Evolutionary conservation across 228 moss, liverwort and hornwort species (phyloP).

Genomic region (Sphagnum fallax): DNA sequence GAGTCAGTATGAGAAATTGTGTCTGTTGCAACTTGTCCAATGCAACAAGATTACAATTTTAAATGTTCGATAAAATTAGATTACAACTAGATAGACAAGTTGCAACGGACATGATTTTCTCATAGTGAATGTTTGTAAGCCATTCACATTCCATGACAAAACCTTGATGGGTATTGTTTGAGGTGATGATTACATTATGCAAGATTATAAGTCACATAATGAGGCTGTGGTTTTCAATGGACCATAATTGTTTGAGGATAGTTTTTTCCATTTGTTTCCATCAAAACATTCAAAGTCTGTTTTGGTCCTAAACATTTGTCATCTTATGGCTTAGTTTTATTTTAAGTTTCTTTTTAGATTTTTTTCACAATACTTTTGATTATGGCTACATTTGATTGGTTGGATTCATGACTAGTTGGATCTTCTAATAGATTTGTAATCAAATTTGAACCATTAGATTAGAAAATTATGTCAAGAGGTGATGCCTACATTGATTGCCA

Average conservation of each 20-base stretch:
- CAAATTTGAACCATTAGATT: too few relatives aligned
- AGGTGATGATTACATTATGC: constrained; percentile 50
- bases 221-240: constrained; percentile 58
- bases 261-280: constrained; percentile 12
- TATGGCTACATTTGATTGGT: neutral
- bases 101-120: too few relatives aligned
- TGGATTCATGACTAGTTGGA: too few relatives aligned
- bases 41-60: too few relatives aligned
- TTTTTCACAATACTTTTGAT: neutral
- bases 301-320: neutral
- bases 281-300: constrained; percentile 6
- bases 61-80: too few relatives aligned
- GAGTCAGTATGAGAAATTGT: constrained; percentile 26
- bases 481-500: too few relatives aligned
- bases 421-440: too few relatives aligned
- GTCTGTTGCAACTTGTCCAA: too few relatives aligned
- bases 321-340: neutral
- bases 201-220: constrained; percentile 77
- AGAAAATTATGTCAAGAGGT: too few relatives aligned
- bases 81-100: too few relatives aligned
- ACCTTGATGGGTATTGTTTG: constrained; percentile 52
- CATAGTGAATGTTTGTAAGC: constrained; percentile 15
- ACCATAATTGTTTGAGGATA: constrained; percentile 66
- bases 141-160: constrained; percentile 97
- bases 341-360: constrained; percentile 2